Evolutionary conservation across 2,329 filamentous ascomycete genomes (phyloP), one percentile per base, ranked within the genome.

Genomic region (Xylaria sp.): DNA sequence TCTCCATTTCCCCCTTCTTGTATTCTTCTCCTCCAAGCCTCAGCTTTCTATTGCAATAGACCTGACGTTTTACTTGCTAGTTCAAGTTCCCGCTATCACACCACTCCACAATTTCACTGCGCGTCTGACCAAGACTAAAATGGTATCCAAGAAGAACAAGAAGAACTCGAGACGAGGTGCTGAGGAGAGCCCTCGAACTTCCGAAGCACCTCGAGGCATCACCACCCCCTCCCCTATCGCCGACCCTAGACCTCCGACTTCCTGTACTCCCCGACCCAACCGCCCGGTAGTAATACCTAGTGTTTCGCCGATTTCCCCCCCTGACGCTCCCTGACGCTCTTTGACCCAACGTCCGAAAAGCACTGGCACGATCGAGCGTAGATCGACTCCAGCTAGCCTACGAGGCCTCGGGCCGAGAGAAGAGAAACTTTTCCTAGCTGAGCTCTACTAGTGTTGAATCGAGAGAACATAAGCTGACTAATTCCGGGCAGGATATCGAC

Each of bases 61-160:
- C 52, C 50, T 63, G 53, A 52, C 53, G 53, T 58, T 63, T 63
- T 63, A 63, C 61, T 63, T 63, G 53, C n/a, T n/a, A n/a, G n/a
- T n/a, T n/a, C n/a, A n/a, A n/a, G n/a, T n/a, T n/a, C 43, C n/a
- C n/a, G n/a, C n/a, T n/a, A 57, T 63, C 53, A 58, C 61, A 64
- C 61, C 61, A 64, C 61, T 64, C 61, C 43, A 64, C 61, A 58
- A 53, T 64, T 52, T 64, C 41, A 64, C 53, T 64, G 53, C 43
- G 61, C 45, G 61, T 64, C 61, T 64, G 32, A 64, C 61, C 61
- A 64, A 64, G 53, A 64, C 61, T 64, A 64, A 64, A 64, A 64
- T 64, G 61, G 61, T 52, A 58, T 64, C 53, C 61, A 64, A 57
- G 41, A 63, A 57, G 52, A 63, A 57, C 60, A 64, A 64, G 45